Evolutionary conservation across 768 basidiomycete genomes (phyloP), one percentile per base, ranked within the genome.

Genomic region (Psilocybe azurescens): DNA sequence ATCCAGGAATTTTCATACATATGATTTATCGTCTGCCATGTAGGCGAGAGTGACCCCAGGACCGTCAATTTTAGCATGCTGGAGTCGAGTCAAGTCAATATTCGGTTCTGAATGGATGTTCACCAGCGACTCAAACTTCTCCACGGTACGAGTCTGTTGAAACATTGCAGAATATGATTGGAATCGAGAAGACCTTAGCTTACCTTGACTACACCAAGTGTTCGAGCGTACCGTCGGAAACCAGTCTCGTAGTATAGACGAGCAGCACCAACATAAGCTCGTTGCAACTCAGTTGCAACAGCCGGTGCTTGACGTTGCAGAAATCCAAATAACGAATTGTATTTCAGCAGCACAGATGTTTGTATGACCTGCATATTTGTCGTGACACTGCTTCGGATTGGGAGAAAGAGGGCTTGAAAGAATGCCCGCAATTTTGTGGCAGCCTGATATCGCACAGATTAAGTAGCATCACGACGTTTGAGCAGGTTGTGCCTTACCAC

Each of bases 201-300:
- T 48, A 91, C 91, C 82, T 91, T 93, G 55, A 99, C 83, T 75
- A 82, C 87, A 38, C 88, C 85, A 51, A 99, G 78, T 70, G 89
- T 90, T 49, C 97, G 82, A 24, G 89, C 83, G 73, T 99, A 99
- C 47, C 97, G 80, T 63, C 97, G 81, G 73, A 98, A 96, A 0
- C 91, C 94, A 20, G 97, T 99, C 77, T 99, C 97, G 62, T 95
- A 98, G 73, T 97, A 99, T 20, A 93, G 84, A 44, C 95, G 87
- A 13, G 93, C 90, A 29, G 91, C 86, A 36, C 85, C 85, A 30
- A 91, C 78, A 73, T 99, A 99, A 2, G 93, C 89, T 55, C 94
- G 82, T 72, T 95, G 94, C 24, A 99, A 78, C 73, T 99, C 96
- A 50, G 83, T 83, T 3, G 97, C 95, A 32, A 95, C 91, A 36